Evolutionary conservation across 2,329 filamentous ascomycete species (phyloP), one percentile per base, ranked within the genome.

Genomic region (Colletotrichum echinochloae): DNA sequence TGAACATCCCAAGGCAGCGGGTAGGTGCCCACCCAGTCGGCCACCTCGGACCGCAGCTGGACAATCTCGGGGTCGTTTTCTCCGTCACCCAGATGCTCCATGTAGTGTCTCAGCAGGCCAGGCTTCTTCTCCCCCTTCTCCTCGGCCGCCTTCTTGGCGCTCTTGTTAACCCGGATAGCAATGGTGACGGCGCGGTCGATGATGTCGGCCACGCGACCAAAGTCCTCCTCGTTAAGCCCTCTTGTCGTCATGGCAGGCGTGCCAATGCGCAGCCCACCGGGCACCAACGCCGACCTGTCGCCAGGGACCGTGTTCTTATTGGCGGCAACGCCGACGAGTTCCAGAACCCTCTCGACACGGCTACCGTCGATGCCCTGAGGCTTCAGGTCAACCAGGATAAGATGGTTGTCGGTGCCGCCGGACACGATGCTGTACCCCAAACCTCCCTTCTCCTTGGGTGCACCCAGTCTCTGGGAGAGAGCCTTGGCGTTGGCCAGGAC

Each of bases 291-390:
- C 0, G 94, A 97, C 79, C 92, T 94, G 83, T 99, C 96, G 52
- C 95, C 96, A 1, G 96, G 96, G 0, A 98, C 95, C 9, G 96
- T 98, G 85, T 99, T 99, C 88, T 99, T 99, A 88, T 99, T 99
- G 79, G 93, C 92, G n/a, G 96, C 96, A 62, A 98, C 95, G 76
- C 95, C 95, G 74, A 97, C 94, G 56, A 97, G 89, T 81, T 98
- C 95, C 30, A 98, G 88, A 20, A 97, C 91, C 56, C 94, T 91
- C 85, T 98, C 95, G 18, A 97, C 94, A 63, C 95, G 91, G 30
- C 92, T 92, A 75, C 95, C 95, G 78, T 99, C 96, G 72, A 99
- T 90, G 68, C 88, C 87, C 79, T 96, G 93, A 46, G 93, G 90
- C 84, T 97, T 97, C 60, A 99, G 89, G 81, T 99, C 96, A 59